These are phyloP conservation scores for Penicillium griseofulvum DNA, from an alignment of 2,329 filamentous ascomycete species.

Conservation along the genomic window DNA sequence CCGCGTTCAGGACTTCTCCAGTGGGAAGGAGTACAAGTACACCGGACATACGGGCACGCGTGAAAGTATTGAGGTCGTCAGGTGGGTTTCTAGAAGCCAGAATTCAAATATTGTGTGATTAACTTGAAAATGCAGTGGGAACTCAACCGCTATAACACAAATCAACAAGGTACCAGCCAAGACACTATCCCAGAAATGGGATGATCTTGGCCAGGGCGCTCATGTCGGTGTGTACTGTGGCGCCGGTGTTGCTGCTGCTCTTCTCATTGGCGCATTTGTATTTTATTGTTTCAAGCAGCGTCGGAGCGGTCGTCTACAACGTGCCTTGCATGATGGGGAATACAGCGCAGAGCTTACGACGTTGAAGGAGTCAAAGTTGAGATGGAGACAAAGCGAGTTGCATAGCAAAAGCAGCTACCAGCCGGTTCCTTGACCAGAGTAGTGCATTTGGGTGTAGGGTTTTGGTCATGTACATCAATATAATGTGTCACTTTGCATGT, in stretches of 20 bases:
- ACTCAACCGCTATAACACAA: conserved; percentile 12
- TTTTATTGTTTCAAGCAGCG: conserved; percentile 14
- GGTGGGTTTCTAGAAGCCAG: conserved; percentile 27
- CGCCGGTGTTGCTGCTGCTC: conserved; percentile 3
- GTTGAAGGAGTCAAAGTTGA: conserved; percentile 6
- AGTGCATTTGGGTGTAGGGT: neutral
- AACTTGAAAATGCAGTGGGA: conserved; percentile 6
- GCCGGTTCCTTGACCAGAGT: neutral
- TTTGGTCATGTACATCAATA: neutral
- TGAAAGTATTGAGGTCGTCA: conserved; percentile 61
- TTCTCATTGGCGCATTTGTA: conserved; percentile 2
- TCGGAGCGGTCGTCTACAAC: conserved; percentile 13
- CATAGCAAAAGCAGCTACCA: conserved; percentile 12
- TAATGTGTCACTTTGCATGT: neutral
- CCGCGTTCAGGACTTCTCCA: conserved; percentile 56
- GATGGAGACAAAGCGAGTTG: conserved; percentile 16
- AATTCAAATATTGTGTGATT: neutral
- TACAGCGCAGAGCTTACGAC: conserved; percentile 7
- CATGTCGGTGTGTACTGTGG: conserved; percentile 15
- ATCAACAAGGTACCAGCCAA: conserved; percentile 11
- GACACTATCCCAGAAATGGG: conserved; percentile 14
- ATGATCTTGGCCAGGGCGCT: conserved; percentile 7
- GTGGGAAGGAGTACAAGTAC: conserved; percentile 64
- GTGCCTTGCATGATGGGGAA: conserved; percentile 9
- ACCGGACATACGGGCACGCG: conserved; percentile 60